phyloP scores from a whole-genome alignment of 1,284 basidiomycete species.

The Trichosporon coremiiforme region DNA sequence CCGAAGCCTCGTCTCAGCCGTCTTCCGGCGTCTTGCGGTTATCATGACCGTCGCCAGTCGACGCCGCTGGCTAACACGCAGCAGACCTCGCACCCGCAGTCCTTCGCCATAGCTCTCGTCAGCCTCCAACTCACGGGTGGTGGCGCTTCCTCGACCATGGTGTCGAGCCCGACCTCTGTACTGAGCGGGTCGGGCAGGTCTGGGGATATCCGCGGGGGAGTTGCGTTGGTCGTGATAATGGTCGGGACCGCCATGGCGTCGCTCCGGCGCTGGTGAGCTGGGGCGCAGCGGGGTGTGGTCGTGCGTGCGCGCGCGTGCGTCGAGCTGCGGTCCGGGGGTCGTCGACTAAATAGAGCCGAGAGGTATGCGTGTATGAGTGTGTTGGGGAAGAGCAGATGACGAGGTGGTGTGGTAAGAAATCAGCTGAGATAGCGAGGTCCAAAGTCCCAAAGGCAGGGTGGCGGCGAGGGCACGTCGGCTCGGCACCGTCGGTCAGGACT shows the following conservation, averaged over 20 bases:
- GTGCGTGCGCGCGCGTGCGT: constrained; percentile 22
- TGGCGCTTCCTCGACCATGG: constrained; percentile 38
- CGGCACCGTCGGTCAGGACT: neutral
- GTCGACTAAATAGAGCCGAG: neutral
- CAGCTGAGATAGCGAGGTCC: neutral
- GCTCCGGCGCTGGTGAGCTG: constrained; percentile 23
- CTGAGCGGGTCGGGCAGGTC: constrained; percentile 24
- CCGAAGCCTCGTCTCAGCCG: neutral
- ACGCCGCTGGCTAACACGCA: no score
- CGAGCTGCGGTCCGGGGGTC: neutral
- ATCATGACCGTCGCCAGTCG: no score
- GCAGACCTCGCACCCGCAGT: no score
- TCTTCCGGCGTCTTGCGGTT: neutral
- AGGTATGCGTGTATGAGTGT: neutral
- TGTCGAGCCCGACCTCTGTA: constrained; percentile 41
- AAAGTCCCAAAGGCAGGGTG: neutral
- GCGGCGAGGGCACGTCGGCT: constrained; percentile 14
- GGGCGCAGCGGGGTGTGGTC: neutral
- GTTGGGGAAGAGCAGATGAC: neutral
- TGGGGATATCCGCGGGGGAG: constrained; percentile 25
- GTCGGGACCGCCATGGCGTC: constrained; percentile 26
- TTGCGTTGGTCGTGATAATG: constrained; percentile 30
- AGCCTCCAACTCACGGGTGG: constrained; percentile 30
- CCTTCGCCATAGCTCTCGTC: neutral
- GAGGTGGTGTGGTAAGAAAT: neutral